A percentile compares a stretch with the other conserved stretches of the same genome.
Evolutionary conservation across 306 rosid genomes (phyloP).

Genomic region (Cicer bijugum): DNA sequence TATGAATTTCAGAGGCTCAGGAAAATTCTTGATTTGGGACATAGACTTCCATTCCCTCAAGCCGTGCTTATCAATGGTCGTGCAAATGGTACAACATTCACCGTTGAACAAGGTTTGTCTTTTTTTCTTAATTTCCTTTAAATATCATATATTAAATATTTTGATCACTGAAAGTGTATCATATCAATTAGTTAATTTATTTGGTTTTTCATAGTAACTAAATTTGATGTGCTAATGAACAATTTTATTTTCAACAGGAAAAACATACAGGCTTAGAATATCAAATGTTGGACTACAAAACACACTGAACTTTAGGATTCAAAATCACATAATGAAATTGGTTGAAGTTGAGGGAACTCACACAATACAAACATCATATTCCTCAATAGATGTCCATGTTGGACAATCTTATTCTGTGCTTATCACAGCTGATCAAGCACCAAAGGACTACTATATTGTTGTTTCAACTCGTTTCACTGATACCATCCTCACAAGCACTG

Average conservation of each 20-base stretch:
- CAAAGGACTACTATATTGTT: constrained; percentile 69
- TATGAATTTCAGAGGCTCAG: constrained; percentile 59
- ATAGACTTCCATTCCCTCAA: constrained; percentile 72
- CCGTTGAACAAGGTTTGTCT: constrained; percentile 68
- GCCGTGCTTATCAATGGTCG: constrained; percentile 82
- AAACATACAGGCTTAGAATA: constrained; percentile 90
- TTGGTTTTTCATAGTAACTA: too few relatives aligned
- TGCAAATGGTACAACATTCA: constrained; percentile 61
- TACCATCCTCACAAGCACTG: constrained; percentile 61
- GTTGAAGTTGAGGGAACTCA: constrained; percentile 98
- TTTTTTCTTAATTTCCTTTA: too few relatives aligned
- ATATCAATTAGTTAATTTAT: too few relatives aligned
- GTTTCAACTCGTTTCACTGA: constrained; percentile 74
- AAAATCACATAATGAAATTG: constrained; percentile 72
- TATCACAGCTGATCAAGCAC: constrained; percentile 81
- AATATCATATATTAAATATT: too few relatives aligned
- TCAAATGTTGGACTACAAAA: constrained; percentile 84
- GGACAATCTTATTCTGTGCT: constrained; percentile 93
- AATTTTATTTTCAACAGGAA: constrained; percentile 53
- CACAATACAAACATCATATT: constrained; percentile 74
- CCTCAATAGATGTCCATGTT: constrained; percentile 82
- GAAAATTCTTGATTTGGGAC: constrained; percentile 70
- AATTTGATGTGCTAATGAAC: not conserved
- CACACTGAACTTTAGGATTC: constrained; percentile 81
- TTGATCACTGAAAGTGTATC: too few relatives aligned